phyloP scores from a whole-genome alignment of 1,284 basidiomycete species.

The Porogramme epimiltina region DNA sequence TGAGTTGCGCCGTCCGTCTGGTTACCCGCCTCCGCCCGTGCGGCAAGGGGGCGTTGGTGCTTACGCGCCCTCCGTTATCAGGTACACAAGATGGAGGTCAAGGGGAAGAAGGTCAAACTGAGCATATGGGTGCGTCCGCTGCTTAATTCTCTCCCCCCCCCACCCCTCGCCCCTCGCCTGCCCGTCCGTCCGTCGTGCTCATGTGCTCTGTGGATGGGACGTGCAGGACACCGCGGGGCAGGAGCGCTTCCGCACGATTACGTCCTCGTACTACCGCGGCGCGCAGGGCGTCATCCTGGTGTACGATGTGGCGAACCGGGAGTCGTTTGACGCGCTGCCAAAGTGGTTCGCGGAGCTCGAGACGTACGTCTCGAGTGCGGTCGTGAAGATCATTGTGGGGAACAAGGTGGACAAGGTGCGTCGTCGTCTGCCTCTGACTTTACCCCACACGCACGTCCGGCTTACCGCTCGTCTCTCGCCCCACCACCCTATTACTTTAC shows the following conservation, averaged over 20 bases:
- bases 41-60: background rate
- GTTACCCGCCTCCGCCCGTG: background rate
- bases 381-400: slow-evolving; percentile 94
- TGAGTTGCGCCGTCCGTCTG: slow-evolving; percentile 37
- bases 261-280: slow-evolving; percentile 89
- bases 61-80: slow-evolving; percentile 28
- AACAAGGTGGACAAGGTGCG: slow-evolving; percentile 95
- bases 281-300: slow-evolving; percentile 95
- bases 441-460: too few species aligned
- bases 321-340: slow-evolving; percentile 90
- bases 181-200: background rate
- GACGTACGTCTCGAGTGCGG: slow-evolving; percentile 85
- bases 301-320: slow-evolving; percentile 91
- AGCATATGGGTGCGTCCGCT: slow-evolving; percentile 85
- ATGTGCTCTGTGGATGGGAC: background rate
- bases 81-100: slow-evolving; percentile 84
- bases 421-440: background rate
- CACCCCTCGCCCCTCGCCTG: background rate
- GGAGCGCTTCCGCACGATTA: slow-evolving; percentile 90
- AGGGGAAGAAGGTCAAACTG: slow-evolving; percentile 77
- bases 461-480: background rate
- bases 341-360: slow-evolving; percentile 95
- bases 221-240: slow-evolving; percentile 89
- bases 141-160: too few species aligned
- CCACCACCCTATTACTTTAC: background rate